Evolutionary conservation across 345 rosid species (phyloP).

Genomic region (Brassica incana): DNA sequence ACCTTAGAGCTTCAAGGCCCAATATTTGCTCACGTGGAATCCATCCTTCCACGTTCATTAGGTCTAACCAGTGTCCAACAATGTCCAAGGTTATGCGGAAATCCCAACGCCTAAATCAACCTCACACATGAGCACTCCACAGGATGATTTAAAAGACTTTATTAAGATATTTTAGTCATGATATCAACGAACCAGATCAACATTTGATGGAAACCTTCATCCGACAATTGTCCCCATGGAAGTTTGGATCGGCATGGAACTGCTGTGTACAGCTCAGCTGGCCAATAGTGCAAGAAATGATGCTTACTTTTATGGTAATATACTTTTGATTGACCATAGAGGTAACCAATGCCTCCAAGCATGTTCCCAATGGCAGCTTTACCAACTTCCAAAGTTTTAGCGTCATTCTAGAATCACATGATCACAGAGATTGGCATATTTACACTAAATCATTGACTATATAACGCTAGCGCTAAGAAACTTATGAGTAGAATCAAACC

Average conservation of each 20-base stretch:
- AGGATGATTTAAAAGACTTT: neutral
- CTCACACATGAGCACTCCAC: slow-evolving; percentile 33
- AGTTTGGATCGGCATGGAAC: slow-evolving; percentile 98
- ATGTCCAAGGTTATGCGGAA: slow-evolving; percentile 83
- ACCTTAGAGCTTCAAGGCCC: slow-evolving; percentile 98
- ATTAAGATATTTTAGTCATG: neutral
- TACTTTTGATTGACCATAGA: slow-evolving; percentile 88
- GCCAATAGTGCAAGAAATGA: slow-evolving; percentile 81
- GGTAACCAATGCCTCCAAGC: slow-evolving; percentile 97
- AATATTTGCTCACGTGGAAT: slow-evolving; percentile 95
- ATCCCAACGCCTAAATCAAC: slow-evolving; percentile 83
- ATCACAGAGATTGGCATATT: neutral
- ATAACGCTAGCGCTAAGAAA: slow-evolving; percentile 7
- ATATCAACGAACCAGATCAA: slow-evolving; percentile 64
- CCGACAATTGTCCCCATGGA: slow-evolving; percentile 96
- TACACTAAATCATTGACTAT: neutral
- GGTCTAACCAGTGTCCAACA: slow-evolving; percentile 94
- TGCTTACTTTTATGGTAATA: slow-evolving; percentile 33
- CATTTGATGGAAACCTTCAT: slow-evolving; percentile 98
- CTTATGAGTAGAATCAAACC: slow-evolving; percentile 44
- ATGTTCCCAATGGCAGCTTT: slow-evolving; percentile 86
- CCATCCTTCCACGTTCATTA: slow-evolving; percentile 93
- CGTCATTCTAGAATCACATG: slow-evolving; percentile 49
- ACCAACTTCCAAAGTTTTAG: slow-evolving; percentile 60
- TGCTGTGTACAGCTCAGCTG: slow-evolving; percentile 94